Base-by-base conservation (phyloP, 2,329 filamentous ascomycete species). In the Fusarium tuaranense region DNA sequence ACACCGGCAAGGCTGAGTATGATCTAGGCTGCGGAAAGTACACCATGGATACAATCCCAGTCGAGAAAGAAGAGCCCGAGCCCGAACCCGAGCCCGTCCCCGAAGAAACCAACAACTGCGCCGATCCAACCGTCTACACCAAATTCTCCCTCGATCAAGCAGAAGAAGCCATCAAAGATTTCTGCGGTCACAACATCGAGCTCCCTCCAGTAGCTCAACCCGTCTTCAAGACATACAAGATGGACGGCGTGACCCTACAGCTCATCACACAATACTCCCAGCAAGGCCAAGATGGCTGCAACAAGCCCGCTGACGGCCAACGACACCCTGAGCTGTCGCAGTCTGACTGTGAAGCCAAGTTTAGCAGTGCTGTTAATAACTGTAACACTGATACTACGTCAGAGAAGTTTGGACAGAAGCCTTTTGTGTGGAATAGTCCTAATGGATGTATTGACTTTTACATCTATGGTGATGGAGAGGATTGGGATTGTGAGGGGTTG, bases 391-490 rank as follows among this genome's bases (percentile, higher is more conserved):
- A 70, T 7, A 41, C 60, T 7, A 67, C 44, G 16, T 41, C 30
- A 5, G 46, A 70, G 18, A 68, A 62, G 46, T 64, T 39, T 32
- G 44, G 60, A 6, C 51, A 53, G 38, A 53, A 39, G 20, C 64
- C 65, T 4, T 65, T 63, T 22, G 51, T 61, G 5, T 60, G 69
- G 61, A 68, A 65, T 30, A 63, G 62, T 27, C 63, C 66, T 14
- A 71, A 69, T 27, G 46, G 61, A 18, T 66, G 62, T 25, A 58
- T 63, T 7, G 48, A 59, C 51, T 62, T 63, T 38, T 65, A 59
- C 22, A 60, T 65, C 30, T 59, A 65, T 38, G 62, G 61, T 12
- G 46, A 67, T 36, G 53, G 48, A 7, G 48, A 27, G 10, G 68
- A 63, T 13, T 70, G 59, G 36, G 44, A 48, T 20, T 63, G 63